A percentile compares a stretch with the other conserved stretches of the same genome.
phyloP scores from a whole-genome alignment of 179 eudicot genomes.

The Pouteria campechiana region DNA sequence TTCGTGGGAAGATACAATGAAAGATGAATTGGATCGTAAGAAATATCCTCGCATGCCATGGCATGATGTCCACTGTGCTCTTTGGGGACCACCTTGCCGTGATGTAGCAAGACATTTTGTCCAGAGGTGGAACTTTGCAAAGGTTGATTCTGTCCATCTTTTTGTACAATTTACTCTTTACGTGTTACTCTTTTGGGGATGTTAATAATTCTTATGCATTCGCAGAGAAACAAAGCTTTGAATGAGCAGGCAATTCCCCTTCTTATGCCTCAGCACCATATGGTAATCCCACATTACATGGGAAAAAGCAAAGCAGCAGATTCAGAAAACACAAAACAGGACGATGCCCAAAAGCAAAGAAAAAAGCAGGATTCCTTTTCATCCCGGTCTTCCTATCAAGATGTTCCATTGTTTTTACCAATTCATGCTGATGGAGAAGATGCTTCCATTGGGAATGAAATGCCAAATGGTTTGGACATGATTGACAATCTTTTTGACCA shows the following conservation, averaged over 20 bases:
- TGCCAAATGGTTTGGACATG: slow-evolving; percentile 12
- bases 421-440: slow-evolving; percentile 50
- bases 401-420: slow-evolving; percentile 87
- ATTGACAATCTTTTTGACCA: slow-evolving; percentile 28
- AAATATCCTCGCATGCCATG: slow-evolving; percentile 97
- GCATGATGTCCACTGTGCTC: slow-evolving; percentile 99
- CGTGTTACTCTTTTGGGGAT: background rate
- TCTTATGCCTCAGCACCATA: slow-evolving; percentile 92
- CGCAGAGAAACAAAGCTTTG: slow-evolving; percentile 94
- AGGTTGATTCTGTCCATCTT: slow-evolving; percentile 29
- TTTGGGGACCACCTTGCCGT: slow-evolving; percentile 99
- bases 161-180: background rate
- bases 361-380: slow-evolving; percentile 42
- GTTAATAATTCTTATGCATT: slow-evolving; percentile 8
- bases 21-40: slow-evolving; percentile 79
- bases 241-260: slow-evolving; percentile 84
- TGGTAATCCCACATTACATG: slow-evolving; percentile 94
- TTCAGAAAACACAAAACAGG: slow-evolving; percentile 13
- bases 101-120: slow-evolving; percentile 97
- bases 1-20: slow-evolving; percentile 97
- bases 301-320: slow-evolving; percentile 43
- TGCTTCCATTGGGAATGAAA: slow-evolving; percentile 21
- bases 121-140: slow-evolving; percentile 95
- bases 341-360: slow-evolving; percentile 13
- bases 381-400: slow-evolving; percentile 51